Percentiles rank a stretch among this genome's conserved stretches.
Conservation (phyloP, 2,329 filamentous ascomycete species). For the Emergomyces pasteurianus region DNA sequence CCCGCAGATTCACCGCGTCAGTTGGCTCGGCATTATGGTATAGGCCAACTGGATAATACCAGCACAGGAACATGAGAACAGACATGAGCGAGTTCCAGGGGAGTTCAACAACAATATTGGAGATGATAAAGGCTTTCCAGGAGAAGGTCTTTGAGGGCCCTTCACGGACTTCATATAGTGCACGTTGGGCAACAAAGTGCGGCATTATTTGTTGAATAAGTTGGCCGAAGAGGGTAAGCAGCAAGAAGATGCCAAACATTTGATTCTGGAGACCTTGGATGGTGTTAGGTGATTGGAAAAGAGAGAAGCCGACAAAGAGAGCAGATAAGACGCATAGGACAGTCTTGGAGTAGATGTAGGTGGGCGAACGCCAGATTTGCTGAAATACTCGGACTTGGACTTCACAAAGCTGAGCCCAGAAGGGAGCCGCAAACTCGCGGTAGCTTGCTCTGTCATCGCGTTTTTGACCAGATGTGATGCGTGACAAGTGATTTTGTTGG, state of each 20-base stretch:
- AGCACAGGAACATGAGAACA: constrained; percentile 50
- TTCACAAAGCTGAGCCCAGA: constrained; percentile 52
- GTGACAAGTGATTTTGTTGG: constrained; percentile 10
- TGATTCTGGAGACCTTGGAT: constrained; percentile 78
- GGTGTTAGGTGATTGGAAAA: constrained; percentile 61
- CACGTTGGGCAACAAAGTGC: constrained; percentile 44
- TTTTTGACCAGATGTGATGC: background rate
- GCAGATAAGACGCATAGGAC: constrained; percentile 36
- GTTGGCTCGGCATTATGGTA: constrained; percentile 31
- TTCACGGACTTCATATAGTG: constrained; percentile 48
- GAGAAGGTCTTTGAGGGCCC: constrained; percentile 57
- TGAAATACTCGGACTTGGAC: constrained; percentile 70
- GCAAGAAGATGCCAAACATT: constrained; percentile 78
- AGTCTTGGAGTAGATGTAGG: constrained; percentile 68
- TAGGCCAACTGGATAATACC: constrained; percentile 53
- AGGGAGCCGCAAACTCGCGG: constrained; percentile 68
- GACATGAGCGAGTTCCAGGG: constrained; percentile 49
- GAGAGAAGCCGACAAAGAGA: constrained; percentile 74
- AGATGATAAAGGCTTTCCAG: constrained; percentile 57
- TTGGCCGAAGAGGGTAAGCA: constrained; percentile 64
- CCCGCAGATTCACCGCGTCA: constrained; percentile 36
- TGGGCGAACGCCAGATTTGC: constrained; percentile 82
- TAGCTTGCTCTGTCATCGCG: background rate
- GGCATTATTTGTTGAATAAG: constrained; percentile 42
- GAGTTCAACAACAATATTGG: constrained; percentile 60